These are phyloP conservation scores for Amylocarpus encephaloides DNA, from an alignment of 2,329 filamentous ascomycete genomes.

Conservation along the genomic window DNA sequence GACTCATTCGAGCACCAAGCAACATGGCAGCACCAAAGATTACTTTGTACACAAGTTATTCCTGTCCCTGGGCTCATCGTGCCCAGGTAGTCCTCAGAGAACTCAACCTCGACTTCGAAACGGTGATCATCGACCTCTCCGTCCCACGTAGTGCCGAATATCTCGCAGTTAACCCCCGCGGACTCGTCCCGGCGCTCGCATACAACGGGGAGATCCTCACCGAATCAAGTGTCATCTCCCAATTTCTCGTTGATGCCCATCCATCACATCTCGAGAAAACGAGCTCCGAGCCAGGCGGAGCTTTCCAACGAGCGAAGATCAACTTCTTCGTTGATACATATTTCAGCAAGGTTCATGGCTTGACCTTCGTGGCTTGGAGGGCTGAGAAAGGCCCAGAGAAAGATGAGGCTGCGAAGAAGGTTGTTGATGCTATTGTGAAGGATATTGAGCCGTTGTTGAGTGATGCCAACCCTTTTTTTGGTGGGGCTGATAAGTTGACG, in stretches of 20 bases:
- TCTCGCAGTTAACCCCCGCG: slow-evolving; percentile 70
- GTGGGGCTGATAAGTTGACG: slow-evolving; percentile 57
- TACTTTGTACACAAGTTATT: not conserved
- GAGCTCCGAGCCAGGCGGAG: slow-evolving; percentile 43
- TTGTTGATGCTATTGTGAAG: slow-evolving; percentile 53
- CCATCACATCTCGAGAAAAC: slow-evolving; percentile 61
- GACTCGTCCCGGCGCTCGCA: slow-evolving; percentile 65
- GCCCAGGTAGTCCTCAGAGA: not conserved
- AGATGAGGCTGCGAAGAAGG: slow-evolving; percentile 45
- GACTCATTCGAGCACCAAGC: not conserved
- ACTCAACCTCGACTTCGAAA: not conserved
- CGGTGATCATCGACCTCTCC: not conserved
- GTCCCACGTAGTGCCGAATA: slow-evolving; percentile 46
- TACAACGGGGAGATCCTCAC: slow-evolving; percentile 63
- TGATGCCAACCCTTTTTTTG: slow-evolving; percentile 54
- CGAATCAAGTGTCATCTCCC: slow-evolving; percentile 67
- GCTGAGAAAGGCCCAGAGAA: slow-evolving; percentile 38
- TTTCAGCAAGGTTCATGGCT: slow-evolving; percentile 51
- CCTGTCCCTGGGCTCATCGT: not conserved
- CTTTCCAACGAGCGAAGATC: slow-evolving; percentile 59
- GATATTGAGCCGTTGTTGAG: slow-evolving; percentile 67
- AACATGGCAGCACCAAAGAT: slow-evolving; percentile 2
- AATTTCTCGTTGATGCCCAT: slow-evolving; percentile 64
- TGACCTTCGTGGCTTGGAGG: slow-evolving; percentile 40
- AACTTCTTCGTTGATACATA: slow-evolving; percentile 69